phyloP scores from a whole-genome alignment of 768 basidiomycete species.

The Lactifluus piperatus region DNA sequence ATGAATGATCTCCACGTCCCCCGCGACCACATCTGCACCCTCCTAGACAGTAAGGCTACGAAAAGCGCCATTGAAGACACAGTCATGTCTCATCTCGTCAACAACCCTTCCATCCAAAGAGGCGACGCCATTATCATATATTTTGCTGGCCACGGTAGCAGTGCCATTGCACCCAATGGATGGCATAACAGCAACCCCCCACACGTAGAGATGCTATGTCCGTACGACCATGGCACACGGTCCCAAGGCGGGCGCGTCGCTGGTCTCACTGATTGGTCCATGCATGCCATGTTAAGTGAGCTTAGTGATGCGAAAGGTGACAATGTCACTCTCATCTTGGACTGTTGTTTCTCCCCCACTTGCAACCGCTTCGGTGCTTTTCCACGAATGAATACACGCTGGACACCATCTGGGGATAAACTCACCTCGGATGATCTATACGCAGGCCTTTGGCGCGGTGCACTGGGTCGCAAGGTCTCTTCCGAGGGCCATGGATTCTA shows the following conservation, averaged over 20 bases:
- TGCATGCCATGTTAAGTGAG: conserved; percentile 51
- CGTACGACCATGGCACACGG: conserved; percentile 56
- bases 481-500: conserved; percentile 36
- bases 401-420: conserved; percentile 46
- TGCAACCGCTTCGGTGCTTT: conserved; percentile 32
- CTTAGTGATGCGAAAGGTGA: conserved; percentile 51
- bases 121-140: conserved; percentile 63
- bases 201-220: conserved; percentile 51
- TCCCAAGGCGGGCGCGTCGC: conserved; percentile 38
- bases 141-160: conserved; percentile 69
- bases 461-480: conserved; percentile 34
- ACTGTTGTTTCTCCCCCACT: conserved; percentile 50
- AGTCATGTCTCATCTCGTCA: conserved; percentile 54
- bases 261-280: conserved; percentile 61
- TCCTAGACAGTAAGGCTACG: conserved; percentile 52
- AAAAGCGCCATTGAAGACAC: conserved; percentile 51
- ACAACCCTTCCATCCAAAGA: conserved; percentile 47
- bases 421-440: conserved; percentile 47
- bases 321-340: conserved; percentile 61
- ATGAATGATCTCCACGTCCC: conserved; percentile 49
- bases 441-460: conserved; percentile 46
- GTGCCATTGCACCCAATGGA: conserved; percentile 43
- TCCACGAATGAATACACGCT: conserved; percentile 44
- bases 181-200: conserved; percentile 44
- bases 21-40: conserved; percentile 44